Evolutionary conservation across 441 rosid genomes (phyloP).

Genomic region (Mallotus japonicus): DNA sequence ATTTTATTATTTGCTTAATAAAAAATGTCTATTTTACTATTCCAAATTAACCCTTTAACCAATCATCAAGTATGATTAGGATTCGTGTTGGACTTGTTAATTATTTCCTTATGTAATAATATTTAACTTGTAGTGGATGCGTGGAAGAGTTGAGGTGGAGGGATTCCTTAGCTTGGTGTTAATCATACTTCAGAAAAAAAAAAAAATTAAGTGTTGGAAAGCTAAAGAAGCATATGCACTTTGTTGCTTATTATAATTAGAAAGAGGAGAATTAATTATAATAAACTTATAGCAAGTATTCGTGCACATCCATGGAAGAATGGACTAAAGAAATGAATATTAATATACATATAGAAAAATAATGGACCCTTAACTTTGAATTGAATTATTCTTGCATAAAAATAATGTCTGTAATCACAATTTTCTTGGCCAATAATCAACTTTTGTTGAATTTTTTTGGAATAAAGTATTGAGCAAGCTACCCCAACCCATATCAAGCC

Average conservation of each 20-base stretch:
- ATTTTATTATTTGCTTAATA: background rate
- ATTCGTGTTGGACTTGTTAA: constrained; percentile 12
- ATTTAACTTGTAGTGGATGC: background rate
- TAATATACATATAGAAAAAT: too few relatives aligned
- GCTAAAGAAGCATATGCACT: constrained; percentile 11
- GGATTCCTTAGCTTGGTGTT: too few relatives aligned
- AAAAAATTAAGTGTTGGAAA: background rate
- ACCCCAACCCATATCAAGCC: too few relatives aligned
- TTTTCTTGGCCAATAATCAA: background rate
- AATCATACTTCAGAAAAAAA: too few relatives aligned
- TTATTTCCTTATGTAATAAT: background rate
- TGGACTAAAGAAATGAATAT: background rate
- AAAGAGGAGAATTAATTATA: background rate
- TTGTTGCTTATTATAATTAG: background rate
- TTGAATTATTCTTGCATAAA: background rate
- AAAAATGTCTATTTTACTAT: background rate
- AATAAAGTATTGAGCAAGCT: too few relatives aligned
- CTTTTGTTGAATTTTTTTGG: too few relatives aligned
- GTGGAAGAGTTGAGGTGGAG: background rate
- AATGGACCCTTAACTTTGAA: background rate
- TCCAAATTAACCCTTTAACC: background rate
- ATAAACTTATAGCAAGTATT: background rate
- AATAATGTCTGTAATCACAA: background rate
- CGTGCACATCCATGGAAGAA: background rate
- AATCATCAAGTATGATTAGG: background rate